phyloP scores from a whole-genome alignment of 2,329 filamentous ascomycete species.

The Verticillium nubilum region DNA sequence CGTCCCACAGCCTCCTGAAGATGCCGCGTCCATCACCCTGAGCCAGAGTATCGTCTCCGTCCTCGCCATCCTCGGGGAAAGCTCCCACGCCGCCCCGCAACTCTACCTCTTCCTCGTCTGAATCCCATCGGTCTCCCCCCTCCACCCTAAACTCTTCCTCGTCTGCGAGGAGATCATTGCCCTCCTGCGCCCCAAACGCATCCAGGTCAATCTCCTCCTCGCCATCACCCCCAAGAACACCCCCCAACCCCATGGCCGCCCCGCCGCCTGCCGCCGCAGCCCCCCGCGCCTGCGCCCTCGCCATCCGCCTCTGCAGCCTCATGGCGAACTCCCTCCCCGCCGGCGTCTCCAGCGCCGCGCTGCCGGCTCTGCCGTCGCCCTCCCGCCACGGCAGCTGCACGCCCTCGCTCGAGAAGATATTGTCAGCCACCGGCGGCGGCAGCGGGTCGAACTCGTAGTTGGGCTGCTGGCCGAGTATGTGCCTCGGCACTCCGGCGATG shows the following conservation, averaged over 20 bases:
- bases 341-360: neutral
- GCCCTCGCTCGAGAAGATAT: conserved; percentile 41
- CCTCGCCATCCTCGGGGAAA: conserved; percentile 10
- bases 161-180: neutral
- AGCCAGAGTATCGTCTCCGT: neutral
- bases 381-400: conserved; percentile 37
- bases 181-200: neutral
- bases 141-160: neutral
- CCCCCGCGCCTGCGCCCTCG: neutral
- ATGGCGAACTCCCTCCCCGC: conserved; percentile 4
- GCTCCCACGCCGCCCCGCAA: neutral
- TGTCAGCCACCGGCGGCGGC: conserved; percentile 57
- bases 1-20: neutral
- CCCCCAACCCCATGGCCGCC: neutral
- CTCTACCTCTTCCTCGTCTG: neutral
- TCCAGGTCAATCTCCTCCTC: neutral
- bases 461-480: conserved; percentile 57
- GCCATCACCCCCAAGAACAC: neutral
- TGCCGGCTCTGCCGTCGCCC: conserved; percentile 4
- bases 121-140: neutral
- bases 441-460: conserved; percentile 79
- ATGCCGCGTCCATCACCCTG: conserved; percentile 3
- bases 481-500: conserved; percentile 62
- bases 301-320: conserved; percentile 5
- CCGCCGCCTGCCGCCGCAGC: neutral